Base-by-base conservation (phyloP, 129 eudicot species). In the Pittosporum tobira region DNA sequence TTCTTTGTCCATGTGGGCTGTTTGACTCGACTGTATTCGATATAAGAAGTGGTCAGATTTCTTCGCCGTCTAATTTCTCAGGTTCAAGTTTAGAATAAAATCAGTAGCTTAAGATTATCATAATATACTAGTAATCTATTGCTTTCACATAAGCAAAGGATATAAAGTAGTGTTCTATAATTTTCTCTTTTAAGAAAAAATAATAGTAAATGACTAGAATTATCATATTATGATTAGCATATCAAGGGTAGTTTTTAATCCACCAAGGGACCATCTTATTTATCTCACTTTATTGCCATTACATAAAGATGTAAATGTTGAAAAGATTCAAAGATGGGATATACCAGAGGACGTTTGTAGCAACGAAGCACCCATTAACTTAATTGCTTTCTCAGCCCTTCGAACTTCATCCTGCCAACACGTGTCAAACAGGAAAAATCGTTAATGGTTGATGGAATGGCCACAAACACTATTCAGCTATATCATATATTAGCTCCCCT, bases 1-100 rank as follows among this genome's bases (percentile, higher is more conserved):
- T 91, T 81, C 99, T 72, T 76, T 91, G 99, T 70, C 99, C 99
- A 76, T 71, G 61, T 48, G 90, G 87, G 75, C 94, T 76, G 75
- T 81, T 78, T 49, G 99, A 91, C 57, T 91, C 79, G 75, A 91
- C 99, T 91, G 87, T 24, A 78, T 43, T 70, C 45, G 66, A 71
- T 19, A 73, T 59, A 43, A 66, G 25, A 68, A 23, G 31, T 58
- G 34, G 10, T 48, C 23, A n/a, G 34, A 31, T 61, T 45, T 51
- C 54, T 42, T 69, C 51, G 56, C 5, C 37, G 51, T 51, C 48
- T 49, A 21, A 66, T n/a, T 54, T 44, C 26, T 28, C 22, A 34
- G 19, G 38, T 57, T 49, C 40, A 40, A 38, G 9, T 56, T 26
- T 57, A 23, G 21, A n/a, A 29, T 45, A 29, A 20, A 21, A 46